phyloP scores from a whole-genome alignment of 345 rosid genomes.

The Cardamine chenopodiifolia region DNA sequence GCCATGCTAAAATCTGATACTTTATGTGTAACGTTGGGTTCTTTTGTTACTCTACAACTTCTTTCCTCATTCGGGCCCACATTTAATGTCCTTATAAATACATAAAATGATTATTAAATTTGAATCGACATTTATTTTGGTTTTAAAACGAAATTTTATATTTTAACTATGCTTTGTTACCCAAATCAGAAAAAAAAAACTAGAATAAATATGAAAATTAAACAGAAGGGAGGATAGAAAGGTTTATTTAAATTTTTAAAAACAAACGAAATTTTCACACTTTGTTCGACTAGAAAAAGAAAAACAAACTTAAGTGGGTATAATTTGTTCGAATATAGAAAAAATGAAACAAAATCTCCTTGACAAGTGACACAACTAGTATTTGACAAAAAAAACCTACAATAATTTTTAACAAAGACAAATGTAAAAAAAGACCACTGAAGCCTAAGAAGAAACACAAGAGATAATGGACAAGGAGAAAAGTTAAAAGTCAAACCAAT shows the following conservation, averaged over 20 bases:
- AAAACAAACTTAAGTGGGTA: neutral
- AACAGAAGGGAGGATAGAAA: no score
- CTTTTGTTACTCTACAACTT: no score
- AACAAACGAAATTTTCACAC: neutral
- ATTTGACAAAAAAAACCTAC: constrained; percentile 6
- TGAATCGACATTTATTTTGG: no score
- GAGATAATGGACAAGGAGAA: neutral
- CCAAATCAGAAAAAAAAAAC: no score
- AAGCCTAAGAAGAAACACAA: constrained; percentile 19
- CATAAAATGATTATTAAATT: no score
- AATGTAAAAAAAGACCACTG: neutral
- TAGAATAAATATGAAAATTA: no score
- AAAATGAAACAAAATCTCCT: neutral
- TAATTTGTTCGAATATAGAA: neutral
- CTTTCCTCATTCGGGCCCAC: neutral
- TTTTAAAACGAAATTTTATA: no score
- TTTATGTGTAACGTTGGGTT: neutral
- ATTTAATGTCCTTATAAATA: neutral
- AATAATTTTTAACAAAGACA: neutral
- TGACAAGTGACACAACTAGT: neutral
- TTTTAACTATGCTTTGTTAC: no score
- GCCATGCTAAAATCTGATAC: neutral
- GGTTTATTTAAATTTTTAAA: no score
- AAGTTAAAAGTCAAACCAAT: neutral
- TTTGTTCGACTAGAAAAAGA: neutral